Evolutionary conservation across 345 rosid species (phyloP).

Genomic region (Citrus sp.): DNA sequence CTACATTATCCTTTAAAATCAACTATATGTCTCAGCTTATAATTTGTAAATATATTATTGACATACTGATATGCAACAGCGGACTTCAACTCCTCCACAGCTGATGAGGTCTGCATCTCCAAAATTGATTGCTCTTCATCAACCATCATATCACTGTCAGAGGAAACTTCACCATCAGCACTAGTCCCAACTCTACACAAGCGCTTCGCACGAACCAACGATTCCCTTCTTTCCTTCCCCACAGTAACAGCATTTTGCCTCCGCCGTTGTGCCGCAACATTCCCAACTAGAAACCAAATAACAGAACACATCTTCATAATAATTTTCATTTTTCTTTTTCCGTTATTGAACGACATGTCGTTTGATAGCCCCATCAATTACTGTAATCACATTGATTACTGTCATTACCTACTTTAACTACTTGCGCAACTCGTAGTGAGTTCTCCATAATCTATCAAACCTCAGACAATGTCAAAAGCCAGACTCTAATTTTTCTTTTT

Average conservation of each 20-base stretch:
- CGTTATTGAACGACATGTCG: not conserved
- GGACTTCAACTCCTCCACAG: conserved; percentile 73
- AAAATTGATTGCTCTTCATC: conserved; percentile 74
- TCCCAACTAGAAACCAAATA: conserved; percentile 49
- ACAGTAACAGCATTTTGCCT: conserved; percentile 81
- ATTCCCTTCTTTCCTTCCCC: conserved; percentile 88
- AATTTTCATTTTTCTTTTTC: not conserved
- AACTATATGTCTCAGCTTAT: not conserved
- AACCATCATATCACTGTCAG: conserved; percentile 64
- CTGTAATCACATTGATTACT: not conserved
- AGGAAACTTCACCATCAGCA: conserved; percentile 33
- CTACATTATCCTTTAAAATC: too few relatives aligned
- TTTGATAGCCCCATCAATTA: not conserved
- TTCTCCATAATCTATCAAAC: not conserved
- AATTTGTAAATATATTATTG: conserved; percentile 1
- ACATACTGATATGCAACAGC: conserved; percentile 70
- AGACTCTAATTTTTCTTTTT: not conserved
- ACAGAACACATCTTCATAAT: not conserved
- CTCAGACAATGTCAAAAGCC: not conserved
- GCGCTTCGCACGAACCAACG: conserved; percentile 79
- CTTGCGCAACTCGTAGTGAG: not conserved
- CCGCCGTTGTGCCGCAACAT: conserved; percentile 78
- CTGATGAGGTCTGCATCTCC: conserved; percentile 60
- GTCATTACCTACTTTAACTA: not conserved
- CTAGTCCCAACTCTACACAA: conserved; percentile 73